Base-by-base conservation (phyloP, 2,329 filamentous ascomycete genomes). In the Calcarisporium arbuscula region DNA sequence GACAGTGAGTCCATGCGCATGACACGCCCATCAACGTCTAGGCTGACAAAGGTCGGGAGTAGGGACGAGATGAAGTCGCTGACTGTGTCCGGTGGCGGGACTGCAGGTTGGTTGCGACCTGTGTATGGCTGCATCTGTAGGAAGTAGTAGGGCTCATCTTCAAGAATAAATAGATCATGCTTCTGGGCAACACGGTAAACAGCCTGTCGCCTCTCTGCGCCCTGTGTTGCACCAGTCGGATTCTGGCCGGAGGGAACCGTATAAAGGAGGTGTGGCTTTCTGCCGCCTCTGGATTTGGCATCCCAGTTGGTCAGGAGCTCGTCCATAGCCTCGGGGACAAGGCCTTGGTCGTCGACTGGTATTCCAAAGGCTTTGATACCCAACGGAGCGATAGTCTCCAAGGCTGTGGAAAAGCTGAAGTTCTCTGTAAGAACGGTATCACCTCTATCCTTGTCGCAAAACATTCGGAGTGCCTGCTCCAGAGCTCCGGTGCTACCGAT, bases 121-220 rank as follows among this genome's bases (percentile, higher is more conserved):
- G 70, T 70, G 60, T 88, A 90, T 0, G 82, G 77, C 48, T 85
- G 77, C 82, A 88, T 85, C 60, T 95, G 89, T 22, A 95, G 70
- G 64, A 90, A 95, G 62, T 94, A 95, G 64, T 95, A 95, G 2
- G 89, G 89, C 56, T 95, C 89, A 54, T 95, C 89, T 64, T 95
- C 89, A 47, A 95, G 65, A 53, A 95, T 89, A 63, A 77, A 83
- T 26, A 95, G 52, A 53, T 95, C 85, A 58, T 95, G 86, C 62
- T 86, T 87, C 55, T 82, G 81, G 20, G 82, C 84, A 11, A 94
- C 72, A 22, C 68, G 68, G 61, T 95, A 95, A 29, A 95, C 70
- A 16, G 77, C 82, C 44, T 70, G 68, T 34, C 88, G 70, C 37
- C 89, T 70, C 52, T 78, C 67, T 5, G 62, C 56, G 26, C 79